These are phyloP conservation scores for Xylaria acuta DNA, from an alignment of 495 filamentous ascomycete species.

Conservation along the genomic window DNA sequence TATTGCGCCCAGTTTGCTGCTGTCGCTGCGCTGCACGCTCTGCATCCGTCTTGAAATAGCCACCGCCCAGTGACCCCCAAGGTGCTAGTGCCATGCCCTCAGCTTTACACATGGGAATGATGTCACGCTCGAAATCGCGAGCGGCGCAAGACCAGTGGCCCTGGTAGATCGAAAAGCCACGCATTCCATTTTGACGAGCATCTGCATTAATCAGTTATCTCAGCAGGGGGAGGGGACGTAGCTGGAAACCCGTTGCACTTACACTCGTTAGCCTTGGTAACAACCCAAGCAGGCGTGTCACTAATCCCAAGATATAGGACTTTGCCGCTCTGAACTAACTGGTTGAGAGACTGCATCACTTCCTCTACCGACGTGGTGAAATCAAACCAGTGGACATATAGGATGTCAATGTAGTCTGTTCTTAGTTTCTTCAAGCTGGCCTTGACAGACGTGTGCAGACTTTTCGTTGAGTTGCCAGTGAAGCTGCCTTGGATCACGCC, in stretches of 20 bases:
- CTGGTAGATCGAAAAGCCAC: constrained; percentile 3
- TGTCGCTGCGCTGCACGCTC: background rate
- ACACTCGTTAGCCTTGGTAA: background rate
- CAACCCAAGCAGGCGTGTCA: constrained; percentile 4
- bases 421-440: background rate
- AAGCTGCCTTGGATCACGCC: constrained; percentile 2
- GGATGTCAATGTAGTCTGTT: background rate
- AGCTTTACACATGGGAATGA: background rate
- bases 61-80: background rate
- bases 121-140: constrained; percentile 5
- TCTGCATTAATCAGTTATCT: background rate
- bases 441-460: background rate
- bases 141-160: constrained; percentile 3
- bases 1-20: background rate
- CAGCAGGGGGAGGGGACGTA: background rate
- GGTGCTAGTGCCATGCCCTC: constrained; percentile 1
- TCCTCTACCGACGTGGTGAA: background rate
- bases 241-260: background rate
- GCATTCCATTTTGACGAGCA: constrained; percentile 10
- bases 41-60: background rate
- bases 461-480: background rate
- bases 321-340: constrained; percentile 3
- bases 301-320: constrained; percentile 3
- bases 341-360: background rate
- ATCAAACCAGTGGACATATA: constrained; percentile 5